These are phyloP conservation scores for Cylindrotheca fusiformis DNA, from an alignment of 108 stramenopile genomes.

Conservation along the genomic window DNA sequence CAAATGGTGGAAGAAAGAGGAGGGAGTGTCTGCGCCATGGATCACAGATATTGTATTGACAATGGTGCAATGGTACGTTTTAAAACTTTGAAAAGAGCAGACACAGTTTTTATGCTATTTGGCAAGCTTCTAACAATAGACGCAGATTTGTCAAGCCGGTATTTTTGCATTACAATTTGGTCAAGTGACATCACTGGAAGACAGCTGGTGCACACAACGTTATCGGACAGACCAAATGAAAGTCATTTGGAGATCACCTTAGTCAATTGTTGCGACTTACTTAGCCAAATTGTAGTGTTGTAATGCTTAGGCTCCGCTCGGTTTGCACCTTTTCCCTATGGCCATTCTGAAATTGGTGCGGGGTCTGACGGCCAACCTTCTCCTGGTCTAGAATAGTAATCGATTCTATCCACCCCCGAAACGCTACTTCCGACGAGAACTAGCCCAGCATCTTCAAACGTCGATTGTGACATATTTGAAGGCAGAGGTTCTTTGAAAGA, in stretches of 20 bases:
- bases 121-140: background rate
- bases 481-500: slow-evolving; percentile 46
- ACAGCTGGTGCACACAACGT: slow-evolving; percentile 90
- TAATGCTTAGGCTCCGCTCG: too few relatives aligned
- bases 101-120: too few relatives aligned
- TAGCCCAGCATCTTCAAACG: slow-evolving; percentile 56
- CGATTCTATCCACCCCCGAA: slow-evolving; percentile 52
- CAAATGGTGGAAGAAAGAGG: slow-evolving; percentile 92
- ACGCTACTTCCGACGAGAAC: slow-evolving; percentile 32
- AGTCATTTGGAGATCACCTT: slow-evolving; percentile 78
- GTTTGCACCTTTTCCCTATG: too few relatives aligned
- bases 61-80: slow-evolving; percentile 93
- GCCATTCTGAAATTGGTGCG: slow-evolving; percentile 42
- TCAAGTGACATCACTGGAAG: slow-evolving; percentile 67
- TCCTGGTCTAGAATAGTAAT: slow-evolving; percentile 59
- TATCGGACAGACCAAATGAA: slow-evolving; percentile 94
- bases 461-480: slow-evolving; percentile 39
- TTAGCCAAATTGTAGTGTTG: too few relatives aligned
- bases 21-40: slow-evolving; percentile 94
- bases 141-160: slow-evolving; percentile 95
- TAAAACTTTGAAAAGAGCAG: too few relatives aligned
- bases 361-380: slow-evolving; percentile 57
- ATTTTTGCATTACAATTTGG: slow-evolving; percentile 95
- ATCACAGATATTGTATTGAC: slow-evolving; percentile 99
- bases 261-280: background rate